Evolutionary conservation across 768 basidiomycete species (phyloP).

Genomic region (Gymnopilus dilepis): DNA sequence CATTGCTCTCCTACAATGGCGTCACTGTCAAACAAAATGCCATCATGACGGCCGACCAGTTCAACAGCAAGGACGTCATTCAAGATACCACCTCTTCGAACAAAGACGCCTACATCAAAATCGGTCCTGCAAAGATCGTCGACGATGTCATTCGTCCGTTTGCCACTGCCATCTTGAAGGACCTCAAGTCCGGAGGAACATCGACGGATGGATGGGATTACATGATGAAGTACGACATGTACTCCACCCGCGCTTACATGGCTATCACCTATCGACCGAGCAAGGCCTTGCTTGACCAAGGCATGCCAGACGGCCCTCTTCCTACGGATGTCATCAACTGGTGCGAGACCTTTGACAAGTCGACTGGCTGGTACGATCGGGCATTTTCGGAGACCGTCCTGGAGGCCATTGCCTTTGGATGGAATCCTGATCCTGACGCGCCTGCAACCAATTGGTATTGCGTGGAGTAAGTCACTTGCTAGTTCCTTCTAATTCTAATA

Average conservation of each 20-base stretch:
- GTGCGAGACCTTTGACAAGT: constrained; percentile 38
- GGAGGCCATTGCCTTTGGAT: constrained; percentile 19
- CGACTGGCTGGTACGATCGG: constrained; percentile 38
- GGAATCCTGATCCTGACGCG: neutral
- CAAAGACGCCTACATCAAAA: constrained; percentile 12
- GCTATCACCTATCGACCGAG: constrained; percentile 24
- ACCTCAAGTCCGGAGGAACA: constrained; percentile 22
- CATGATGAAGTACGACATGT: constrained; percentile 32
- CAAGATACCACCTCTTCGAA: neutral
- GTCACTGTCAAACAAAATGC: constrained; percentile 9
- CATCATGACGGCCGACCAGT: constrained; percentile 17
- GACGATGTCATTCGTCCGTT: constrained; percentile 29
- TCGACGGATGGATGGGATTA: constrained; percentile 29
- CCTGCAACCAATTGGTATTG: constrained; percentile 13
- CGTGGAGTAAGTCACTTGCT: constrained; percentile 7
- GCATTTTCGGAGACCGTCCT: constrained; percentile 41
- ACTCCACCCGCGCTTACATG: constrained; percentile 34
- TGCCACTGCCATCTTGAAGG: constrained; percentile 25
- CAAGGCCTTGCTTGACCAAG: neutral
- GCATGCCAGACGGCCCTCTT: constrained; percentile 3
- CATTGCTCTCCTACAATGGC: constrained; percentile 16
- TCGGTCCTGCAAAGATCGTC: constrained; percentile 15
- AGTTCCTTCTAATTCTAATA: too few species aligned
- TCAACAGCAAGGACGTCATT: constrained; percentile 6
- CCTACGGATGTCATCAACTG: constrained; percentile 35